phyloP scores from a whole-genome alignment of 345 rosid genomes.

The Sapria himalayana region DNA sequence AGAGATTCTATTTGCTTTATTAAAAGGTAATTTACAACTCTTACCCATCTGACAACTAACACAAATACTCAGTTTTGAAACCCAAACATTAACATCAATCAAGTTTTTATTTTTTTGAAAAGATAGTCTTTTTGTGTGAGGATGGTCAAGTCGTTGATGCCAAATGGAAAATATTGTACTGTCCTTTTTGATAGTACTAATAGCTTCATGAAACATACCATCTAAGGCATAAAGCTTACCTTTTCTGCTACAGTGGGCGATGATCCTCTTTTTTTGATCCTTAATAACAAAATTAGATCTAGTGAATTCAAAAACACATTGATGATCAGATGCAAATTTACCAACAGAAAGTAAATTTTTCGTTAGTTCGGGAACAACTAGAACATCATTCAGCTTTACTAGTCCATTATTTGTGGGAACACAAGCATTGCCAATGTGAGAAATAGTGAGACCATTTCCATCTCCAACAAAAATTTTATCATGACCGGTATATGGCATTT shows the following conservation, averaged over 20 bases:
- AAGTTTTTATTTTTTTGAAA: background rate
- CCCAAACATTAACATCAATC: conserved; percentile 1
- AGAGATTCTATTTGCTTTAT: conserved; percentile 3
- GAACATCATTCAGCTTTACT: conserved; percentile 1
- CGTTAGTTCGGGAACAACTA: background rate
- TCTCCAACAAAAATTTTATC: background rate
- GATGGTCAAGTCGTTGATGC: conserved; percentile 3
- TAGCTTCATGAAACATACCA: conserved; percentile 1
- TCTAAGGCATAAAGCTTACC: conserved; percentile 3
- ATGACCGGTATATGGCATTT: background rate
- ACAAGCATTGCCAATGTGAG: background rate
- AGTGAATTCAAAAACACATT: conserved; percentile 1
- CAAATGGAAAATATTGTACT: conserved; percentile 1
- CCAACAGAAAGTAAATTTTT: conserved; percentile 2
- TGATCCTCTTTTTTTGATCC: background rate
- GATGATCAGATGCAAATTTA: background rate
- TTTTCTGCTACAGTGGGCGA: background rate
- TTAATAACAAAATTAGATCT: conserved; percentile 5
- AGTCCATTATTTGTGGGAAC: background rate
- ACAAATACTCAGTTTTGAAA: background rate
- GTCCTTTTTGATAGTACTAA: background rate
- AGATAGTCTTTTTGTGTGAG: background rate
- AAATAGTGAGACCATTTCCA: background rate
- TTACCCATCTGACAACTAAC: conserved; percentile 5
- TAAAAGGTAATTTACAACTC: background rate